Conservation (phyloP, 2,329 filamentous ascomycete species). For the Fusarium austroafricanum region DNA sequence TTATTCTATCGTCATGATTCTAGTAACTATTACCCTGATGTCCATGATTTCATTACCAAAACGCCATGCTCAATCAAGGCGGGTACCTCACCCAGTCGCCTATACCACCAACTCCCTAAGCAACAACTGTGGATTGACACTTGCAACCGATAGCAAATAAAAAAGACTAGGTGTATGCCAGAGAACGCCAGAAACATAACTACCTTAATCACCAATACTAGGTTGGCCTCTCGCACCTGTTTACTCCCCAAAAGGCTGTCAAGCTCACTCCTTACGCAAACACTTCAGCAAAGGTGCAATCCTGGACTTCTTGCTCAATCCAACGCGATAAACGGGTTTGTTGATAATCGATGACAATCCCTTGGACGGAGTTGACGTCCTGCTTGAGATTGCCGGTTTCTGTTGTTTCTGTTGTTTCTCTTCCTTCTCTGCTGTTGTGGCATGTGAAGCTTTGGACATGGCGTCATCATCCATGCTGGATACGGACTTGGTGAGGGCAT, state of each 20-base stretch:
- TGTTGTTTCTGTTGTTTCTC: too few relatives aligned
- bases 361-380: slow-evolving; percentile 23
- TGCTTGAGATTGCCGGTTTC: slow-evolving; percentile 2
- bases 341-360: slow-evolving; percentile 38
- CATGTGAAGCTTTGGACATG: slow-evolving; percentile 2
- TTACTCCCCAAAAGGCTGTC: not conserved
- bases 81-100: not conserved
- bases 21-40: not conserved
- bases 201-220: not conserved
- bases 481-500: not conserved
- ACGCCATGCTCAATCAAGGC: slow-evolving; percentile 17
- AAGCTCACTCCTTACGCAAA: slow-evolving; percentile 63
- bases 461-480: slow-evolving; percentile 6
- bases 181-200: slow-evolving; percentile 3
- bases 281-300: slow-evolving; percentile 65
- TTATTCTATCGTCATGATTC: not conserved
- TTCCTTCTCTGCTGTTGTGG: slow-evolving; percentile 8
- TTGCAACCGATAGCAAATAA: not conserved
- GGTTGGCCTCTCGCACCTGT: not conserved
- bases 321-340: slow-evolving; percentile 62
- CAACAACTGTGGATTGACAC: not conserved
- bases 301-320: slow-evolving; percentile 61
- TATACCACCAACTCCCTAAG: not conserved
- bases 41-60: slow-evolving; percentile 9
- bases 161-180: not conserved